phyloP scores from a whole-genome alignment of 2,329 filamentous ascomycete genomes.

The Rutstroemia sydowiana region DNA sequence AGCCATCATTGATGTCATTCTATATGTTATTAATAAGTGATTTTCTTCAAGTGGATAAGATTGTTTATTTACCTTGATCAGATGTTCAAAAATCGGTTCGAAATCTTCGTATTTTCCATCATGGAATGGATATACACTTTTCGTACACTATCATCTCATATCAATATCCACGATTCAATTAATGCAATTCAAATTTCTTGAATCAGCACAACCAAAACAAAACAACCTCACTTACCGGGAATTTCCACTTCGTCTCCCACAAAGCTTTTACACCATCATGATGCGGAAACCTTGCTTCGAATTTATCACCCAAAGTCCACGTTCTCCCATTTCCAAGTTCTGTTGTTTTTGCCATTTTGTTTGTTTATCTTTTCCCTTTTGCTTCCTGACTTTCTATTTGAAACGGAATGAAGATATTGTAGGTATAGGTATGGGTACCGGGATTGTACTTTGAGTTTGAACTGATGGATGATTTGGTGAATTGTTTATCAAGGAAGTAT shows the following conservation, averaged over 20 bases:
- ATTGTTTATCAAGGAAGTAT: too few relatives aligned
- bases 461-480: too few relatives aligned
- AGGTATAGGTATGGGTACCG: neutral
- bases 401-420: neutral
- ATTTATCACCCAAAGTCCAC: conserved; percentile 9
- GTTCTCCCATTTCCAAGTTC: conserved; percentile 4
- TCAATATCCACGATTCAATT: neutral
- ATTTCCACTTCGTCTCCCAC: conserved; percentile 73
- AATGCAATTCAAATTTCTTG: neutral
- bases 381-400: neutral
- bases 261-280: conserved; percentile 44
- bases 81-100: conserved; percentile 56
- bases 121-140: conserved; percentile 68
- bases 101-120: conserved; percentile 64
- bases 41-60: neutral
- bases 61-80: conserved; percentile 43
- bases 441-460: neutral
- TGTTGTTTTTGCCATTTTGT: neutral
- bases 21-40: conserved; percentile 18
- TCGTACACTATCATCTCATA: conserved; percentile 39
- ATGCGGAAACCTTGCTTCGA: conserved; percentile 15
- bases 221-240: conserved; percentile 53
- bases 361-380: neutral
- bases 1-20: conserved; percentile 57
- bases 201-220: too few relatives aligned